phyloP scores from a whole-genome alignment of 257 asterid genomes.

The Nicotiana sylvestris region DNA sequence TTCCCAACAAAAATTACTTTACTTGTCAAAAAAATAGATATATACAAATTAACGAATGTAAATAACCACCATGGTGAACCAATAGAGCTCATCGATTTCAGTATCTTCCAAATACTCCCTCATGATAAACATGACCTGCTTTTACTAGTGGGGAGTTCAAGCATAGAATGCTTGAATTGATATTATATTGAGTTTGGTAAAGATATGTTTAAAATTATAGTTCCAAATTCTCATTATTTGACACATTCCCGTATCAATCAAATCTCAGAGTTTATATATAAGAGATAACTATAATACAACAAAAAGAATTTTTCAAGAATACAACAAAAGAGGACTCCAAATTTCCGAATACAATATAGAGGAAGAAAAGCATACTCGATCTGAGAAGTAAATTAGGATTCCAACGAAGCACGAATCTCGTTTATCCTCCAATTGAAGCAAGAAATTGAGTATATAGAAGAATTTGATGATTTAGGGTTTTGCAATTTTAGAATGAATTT shows the following conservation, averaged over 20 bases:
- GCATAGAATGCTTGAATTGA: too few species aligned
- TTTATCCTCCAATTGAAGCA: background rate
- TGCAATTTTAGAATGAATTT: background rate
- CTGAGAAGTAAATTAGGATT: background rate
- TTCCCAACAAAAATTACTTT: too few species aligned
- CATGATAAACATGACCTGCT: too few species aligned
- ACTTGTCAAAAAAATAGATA: background rate
- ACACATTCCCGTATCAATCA: background rate
- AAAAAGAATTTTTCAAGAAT: background rate
- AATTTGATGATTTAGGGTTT: background rate
- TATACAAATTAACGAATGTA: background rate
- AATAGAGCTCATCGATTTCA: background rate
- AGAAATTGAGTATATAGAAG: background rate
- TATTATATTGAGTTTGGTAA: too few species aligned
- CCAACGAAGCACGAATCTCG: background rate
- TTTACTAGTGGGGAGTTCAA: too few species aligned
- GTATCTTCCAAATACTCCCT: background rate
- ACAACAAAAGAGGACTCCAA: background rate
- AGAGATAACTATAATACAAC: background rate
- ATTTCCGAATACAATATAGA: background rate
- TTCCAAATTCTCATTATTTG: background rate
- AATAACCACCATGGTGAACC: background rate
- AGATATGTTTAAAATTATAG: too few species aligned
- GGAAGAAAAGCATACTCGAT: constrained; percentile 6
- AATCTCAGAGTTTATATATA: background rate